phyloP scores from a whole-genome alignment of 768 basidiomycete genomes.

The Mycena chlorophos region DNA sequence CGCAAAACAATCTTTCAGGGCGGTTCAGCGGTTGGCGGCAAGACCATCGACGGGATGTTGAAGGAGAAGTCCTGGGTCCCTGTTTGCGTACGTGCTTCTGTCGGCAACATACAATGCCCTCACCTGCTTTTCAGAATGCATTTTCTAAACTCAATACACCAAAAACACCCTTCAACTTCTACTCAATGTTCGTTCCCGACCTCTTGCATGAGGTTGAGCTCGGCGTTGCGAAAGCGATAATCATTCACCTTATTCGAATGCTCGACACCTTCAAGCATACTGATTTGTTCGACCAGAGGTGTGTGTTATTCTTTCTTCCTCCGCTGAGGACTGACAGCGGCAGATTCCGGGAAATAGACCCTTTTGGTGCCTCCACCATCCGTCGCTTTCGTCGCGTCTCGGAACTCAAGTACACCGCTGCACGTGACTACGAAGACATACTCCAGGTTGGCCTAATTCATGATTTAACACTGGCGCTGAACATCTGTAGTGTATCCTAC shows the following conservation, averaged over 20 bases:
- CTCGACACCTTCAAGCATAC: slow-evolving; percentile 26
- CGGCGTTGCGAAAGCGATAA: slow-evolving; percentile 39
- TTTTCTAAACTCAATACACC: slow-evolving; percentile 29
- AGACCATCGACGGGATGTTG: background rate
- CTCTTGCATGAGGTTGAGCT: slow-evolving; percentile 43
- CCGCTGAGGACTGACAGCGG: background rate
- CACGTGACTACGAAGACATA: slow-evolving; percentile 30
- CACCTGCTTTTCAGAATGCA: slow-evolving; percentile 30
- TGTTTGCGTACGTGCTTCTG: background rate
- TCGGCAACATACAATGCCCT: background rate
- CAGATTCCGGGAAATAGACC: slow-evolving; percentile 26
- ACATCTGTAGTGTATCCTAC: slow-evolving; percentile 31
- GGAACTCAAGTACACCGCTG: slow-evolving; percentile 24
- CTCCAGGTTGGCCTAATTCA: slow-evolving; percentile 26
- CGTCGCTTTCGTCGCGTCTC: slow-evolving; percentile 21
- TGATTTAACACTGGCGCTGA: background rate
- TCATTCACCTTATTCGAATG: too few species aligned
- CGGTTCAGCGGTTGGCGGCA: background rate
- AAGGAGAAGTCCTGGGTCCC: slow-evolving; percentile 6
- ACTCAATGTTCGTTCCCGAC: slow-evolving; percentile 33
- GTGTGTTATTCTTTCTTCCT: background rate
- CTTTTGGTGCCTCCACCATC: slow-evolving; percentile 27
- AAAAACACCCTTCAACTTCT: slow-evolving; percentile 27
- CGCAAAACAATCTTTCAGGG: slow-evolving; percentile 9
- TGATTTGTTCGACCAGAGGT: slow-evolving; percentile 26